Evolutionary conservation across 225 moss, liverwort and hornwort genomes (phyloP), one percentile per base, ranked within the genome.

Genomic region (Pleurozium schreberi): DNA sequence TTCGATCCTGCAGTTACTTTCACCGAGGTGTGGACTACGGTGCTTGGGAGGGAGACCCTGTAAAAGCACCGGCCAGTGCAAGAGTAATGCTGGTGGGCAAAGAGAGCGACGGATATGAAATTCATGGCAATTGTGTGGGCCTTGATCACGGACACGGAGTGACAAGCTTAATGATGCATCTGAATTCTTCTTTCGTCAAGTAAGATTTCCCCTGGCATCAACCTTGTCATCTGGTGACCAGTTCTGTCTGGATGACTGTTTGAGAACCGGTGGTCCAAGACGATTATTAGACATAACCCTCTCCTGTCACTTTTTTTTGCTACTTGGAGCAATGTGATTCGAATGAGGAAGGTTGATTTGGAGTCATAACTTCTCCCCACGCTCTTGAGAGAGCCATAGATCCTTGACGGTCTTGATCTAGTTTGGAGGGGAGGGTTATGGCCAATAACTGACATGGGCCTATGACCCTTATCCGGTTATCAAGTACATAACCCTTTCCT

Each of bases 11-110:
- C 92, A 95, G 95, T 67, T 95, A 95, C 88, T 96, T 92, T 67
- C 96, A 95, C 88, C 92, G 96, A 45, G 96, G 96, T 87, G 94
- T 96, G 75, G 96, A 96, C 84, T 95, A 96, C 75, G 96, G 96
- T 55, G 95, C 93, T 57, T 92, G 92, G 90, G 90, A 93, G 89
- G 95, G 96, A 86, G 92, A 92, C 47, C 94, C 95, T 53, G 95
- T 96, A 81, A 96, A 89, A 86, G 96, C 96, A 80, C 96, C 96
- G 63, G 93, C 92, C 43, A 90, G 88, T 85, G 96, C 90, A 73
- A 90, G 92, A 75, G 96, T 96, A 34, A 86, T 89, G 75, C 88
- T 96, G 83, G 95, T 96, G 70, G 96, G 96, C 73, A 95, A 91
- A 87, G 96, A 96, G 92, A 90, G 65, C 38, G 95, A 96, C 64